Evolutionary conservation across 805 yeast genomes (phyloP).

Genomic region (Barnettozyma populi): DNA sequence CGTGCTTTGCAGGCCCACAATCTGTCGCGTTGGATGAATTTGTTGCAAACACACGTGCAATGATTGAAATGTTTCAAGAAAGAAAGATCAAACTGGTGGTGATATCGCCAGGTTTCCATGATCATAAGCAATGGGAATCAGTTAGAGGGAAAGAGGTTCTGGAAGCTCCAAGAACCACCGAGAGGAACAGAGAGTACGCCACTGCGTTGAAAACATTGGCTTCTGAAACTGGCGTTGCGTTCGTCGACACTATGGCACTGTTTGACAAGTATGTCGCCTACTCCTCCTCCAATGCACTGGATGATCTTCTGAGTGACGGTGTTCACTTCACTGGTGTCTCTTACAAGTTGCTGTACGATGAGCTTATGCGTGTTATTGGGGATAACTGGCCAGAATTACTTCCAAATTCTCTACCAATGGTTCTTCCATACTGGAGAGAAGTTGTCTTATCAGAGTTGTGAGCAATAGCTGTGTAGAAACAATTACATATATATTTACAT

Average conservation of each 20-base stretch:
- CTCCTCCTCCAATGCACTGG: conserved; percentile 32
- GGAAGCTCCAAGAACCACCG: conserved; percentile 41
- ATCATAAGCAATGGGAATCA: conserved; percentile 37
- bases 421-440: conserved; percentile 39
- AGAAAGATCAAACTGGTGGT: conserved; percentile 48
- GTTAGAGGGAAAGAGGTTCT: conserved; percentile 28
- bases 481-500: background rate
- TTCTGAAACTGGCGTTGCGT: conserved; percentile 41
- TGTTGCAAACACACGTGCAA: conserved; percentile 37
- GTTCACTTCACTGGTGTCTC: conserved; percentile 54
- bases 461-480: background rate
- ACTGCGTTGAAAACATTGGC: conserved; percentile 46
- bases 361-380: conserved; percentile 34
- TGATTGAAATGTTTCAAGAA: conserved; percentile 37
- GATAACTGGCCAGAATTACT: conserved; percentile 41
- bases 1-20: conserved; percentile 40
- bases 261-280: conserved; percentile 31
- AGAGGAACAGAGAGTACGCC: conserved; percentile 42
- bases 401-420: conserved; percentile 35
- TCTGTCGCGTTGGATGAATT: conserved; percentile 48
- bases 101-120: conserved; percentile 59
- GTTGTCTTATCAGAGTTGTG: conserved; percentile 15
- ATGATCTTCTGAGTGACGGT: conserved; percentile 44
- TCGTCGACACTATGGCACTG: conserved; percentile 47
- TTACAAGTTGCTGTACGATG: conserved; percentile 45